phyloP scores from a whole-genome alignment of 2,329 filamentous ascomycete species.

The Fragosphaeria purpurea region DNA sequence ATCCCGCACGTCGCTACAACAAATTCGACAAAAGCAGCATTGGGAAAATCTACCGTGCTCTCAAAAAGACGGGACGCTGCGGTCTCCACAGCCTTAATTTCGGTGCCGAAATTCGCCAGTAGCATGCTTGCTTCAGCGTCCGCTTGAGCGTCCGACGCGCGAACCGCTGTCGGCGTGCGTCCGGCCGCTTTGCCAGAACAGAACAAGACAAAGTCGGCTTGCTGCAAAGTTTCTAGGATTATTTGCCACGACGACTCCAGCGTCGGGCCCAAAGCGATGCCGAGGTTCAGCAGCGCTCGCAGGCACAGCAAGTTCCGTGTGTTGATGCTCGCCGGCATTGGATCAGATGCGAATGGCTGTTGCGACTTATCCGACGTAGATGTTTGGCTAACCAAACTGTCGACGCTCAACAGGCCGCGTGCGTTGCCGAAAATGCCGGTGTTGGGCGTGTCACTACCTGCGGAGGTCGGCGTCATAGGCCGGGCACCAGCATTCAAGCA shows the following conservation, averaged over 20 bases:
- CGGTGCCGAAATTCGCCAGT: slow-evolving; percentile 61
- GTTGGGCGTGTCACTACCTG: slow-evolving; percentile 37
- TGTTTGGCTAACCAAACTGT: slow-evolving; percentile 53
- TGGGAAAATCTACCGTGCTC: slow-evolving; percentile 84
- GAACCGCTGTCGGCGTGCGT: slow-evolving; percentile 37
- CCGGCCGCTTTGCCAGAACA: slow-evolving; percentile 47
- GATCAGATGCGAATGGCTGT: slow-evolving; percentile 45
- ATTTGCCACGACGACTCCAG: slow-evolving; percentile 81
- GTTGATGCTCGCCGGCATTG: slow-evolving; percentile 51
- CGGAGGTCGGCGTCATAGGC: slow-evolving; percentile 31
- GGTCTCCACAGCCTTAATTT: slow-evolving; percentile 80
- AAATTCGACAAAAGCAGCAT: slow-evolving; percentile 68
- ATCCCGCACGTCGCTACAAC: slow-evolving; percentile 66
- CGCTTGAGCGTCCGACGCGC: slow-evolving; percentile 34
- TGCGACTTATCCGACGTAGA: slow-evolving; percentile 50
- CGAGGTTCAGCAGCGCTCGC: slow-evolving; percentile 83
- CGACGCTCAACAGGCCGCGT: slow-evolving; percentile 62
- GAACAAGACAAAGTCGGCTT: slow-evolving; percentile 80
- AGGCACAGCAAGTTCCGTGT: slow-evolving; percentile 86
- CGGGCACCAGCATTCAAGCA: slow-evolving; percentile 42
- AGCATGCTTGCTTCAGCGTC: slow-evolving; percentile 42
- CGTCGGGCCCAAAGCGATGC: slow-evolving; percentile 86
- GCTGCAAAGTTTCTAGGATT: slow-evolving; percentile 80
- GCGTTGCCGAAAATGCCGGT: slow-evolving; percentile 57
- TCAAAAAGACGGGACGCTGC: slow-evolving; percentile 81